Evolutionary conservation across 441 rosid genomes (phyloP), one percentile per base, ranked within the genome.

Genomic region (Arabidopsis hybrid): DNA sequence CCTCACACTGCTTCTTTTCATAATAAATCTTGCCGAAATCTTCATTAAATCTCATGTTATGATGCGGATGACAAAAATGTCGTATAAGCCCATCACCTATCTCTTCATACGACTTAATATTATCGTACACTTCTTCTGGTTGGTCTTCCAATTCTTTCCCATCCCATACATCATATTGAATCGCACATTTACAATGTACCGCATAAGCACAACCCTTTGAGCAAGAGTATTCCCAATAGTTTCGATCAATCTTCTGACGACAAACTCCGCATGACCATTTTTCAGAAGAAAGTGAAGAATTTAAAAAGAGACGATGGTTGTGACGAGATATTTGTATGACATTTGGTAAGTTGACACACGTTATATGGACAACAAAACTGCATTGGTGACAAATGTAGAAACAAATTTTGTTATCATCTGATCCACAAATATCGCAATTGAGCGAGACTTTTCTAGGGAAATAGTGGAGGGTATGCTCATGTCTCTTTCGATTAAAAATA

Each of bases 361-460:
- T 11, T 29, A 2, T 13, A 56, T 77, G 80, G 3, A 65, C 56
- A 26, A 59, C 6, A 10, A 71, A 60, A 26, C 47, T 8, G 50
- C 80, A 71, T 5, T 18, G 5, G n/a, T 58, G 46, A 67, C 85
- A 31, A 43, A 84, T 85, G 82, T 82, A 79, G 57, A 85, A 42
- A 12, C 38, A 61, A 42, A 7, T 0, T 4, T 21, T 13, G 13
- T 40, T 7, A 42, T 26, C n/a, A 36, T 59, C 18, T 0, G 0
- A 3, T 10, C 64, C 55, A 52, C 87, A 88, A 38, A 80, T 68
- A 55, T 69, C 60, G 26, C 79, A 76, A 26, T 5, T 17, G 21
- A 60, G 32, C 3, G 62, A 2, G 42, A n/a, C 6, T 9, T 34
- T 31, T 26, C 62, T 68, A 6, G 17, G 36, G 2, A 69, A 61